phyloP scores from a whole-genome alignment of 1,139 yeast species.

The Yamadazyma atmosphaerica region DNA sequence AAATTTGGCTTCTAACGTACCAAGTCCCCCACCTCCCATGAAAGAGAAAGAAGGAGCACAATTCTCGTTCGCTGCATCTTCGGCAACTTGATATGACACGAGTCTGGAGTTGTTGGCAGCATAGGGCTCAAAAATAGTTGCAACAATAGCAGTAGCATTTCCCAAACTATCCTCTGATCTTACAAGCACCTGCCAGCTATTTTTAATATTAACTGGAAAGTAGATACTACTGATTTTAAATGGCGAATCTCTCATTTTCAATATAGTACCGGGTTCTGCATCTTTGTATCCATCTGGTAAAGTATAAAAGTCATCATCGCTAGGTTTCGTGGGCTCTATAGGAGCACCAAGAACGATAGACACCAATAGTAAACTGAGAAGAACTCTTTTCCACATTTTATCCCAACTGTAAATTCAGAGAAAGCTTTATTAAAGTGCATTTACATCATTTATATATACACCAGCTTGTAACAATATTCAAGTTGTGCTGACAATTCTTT shows the following conservation, averaged over 20 bases:
- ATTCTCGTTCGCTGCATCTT: conserved; percentile 28
- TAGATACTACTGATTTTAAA: conserved; percentile 17
- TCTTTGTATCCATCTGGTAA: conserved; percentile 24
- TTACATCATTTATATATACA: too few species aligned
- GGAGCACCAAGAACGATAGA: neutral
- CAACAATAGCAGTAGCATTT: conserved; percentile 28
- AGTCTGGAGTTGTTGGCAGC: conserved; percentile 29
- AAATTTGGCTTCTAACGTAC: conserved; percentile 18
- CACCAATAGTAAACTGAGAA: too few species aligned
- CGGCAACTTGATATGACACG: conserved; percentile 32
- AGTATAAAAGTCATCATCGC: conserved; percentile 23
- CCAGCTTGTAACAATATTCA: too few species aligned
- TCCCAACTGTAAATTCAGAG: too few species aligned
- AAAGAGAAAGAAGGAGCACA: conserved; percentile 37
- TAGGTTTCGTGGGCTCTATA: conserved; percentile 8
- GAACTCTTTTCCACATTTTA: too few species aligned
- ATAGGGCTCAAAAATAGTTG: conserved; percentile 33
- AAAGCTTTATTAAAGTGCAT: too few species aligned
- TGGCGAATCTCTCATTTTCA: conserved; percentile 24
- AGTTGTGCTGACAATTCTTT: too few species aligned
- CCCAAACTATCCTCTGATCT: conserved; percentile 33
- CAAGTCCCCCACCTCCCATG: conserved; percentile 20
- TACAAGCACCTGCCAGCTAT: conserved; percentile 33
- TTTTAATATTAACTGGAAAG: conserved; percentile 21
- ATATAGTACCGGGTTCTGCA: conserved; percentile 21